These are phyloP conservation scores for Neurospora sp. DNA, from an alignment of 495 filamentous ascomycete species.

Conservation along the genomic window DNA sequence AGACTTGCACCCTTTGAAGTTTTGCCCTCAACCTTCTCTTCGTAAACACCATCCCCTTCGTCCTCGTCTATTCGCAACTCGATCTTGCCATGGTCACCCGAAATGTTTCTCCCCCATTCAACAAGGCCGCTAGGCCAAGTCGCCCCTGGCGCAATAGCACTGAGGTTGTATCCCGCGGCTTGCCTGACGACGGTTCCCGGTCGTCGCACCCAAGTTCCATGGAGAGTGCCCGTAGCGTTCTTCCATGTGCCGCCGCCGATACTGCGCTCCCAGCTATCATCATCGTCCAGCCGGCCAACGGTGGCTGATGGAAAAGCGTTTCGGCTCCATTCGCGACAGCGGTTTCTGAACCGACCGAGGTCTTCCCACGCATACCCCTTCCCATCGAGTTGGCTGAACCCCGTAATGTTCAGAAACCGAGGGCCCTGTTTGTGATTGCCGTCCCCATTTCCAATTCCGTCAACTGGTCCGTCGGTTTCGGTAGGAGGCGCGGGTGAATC, in stretches of 20 bases:
- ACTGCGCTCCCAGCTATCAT: conserved; percentile 9
- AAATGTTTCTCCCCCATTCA: conserved; percentile 59
- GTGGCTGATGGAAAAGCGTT: conserved; percentile 24
- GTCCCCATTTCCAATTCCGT: conserved; percentile 8
- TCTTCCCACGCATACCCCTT: conserved; percentile 55
- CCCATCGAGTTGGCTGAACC: conserved; percentile 60
- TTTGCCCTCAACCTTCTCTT: conserved; percentile 10
- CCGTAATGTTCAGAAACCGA: conserved; percentile 68
- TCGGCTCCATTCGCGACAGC: conserved; percentile 34
- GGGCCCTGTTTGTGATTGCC: conserved; percentile 10
- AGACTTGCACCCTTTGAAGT: conserved; percentile 8
- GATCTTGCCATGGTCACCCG: conserved; percentile 47
- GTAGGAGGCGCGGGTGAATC: not conserved
- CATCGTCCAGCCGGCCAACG: conserved; percentile 14
- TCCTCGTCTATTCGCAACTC: conserved; percentile 42
- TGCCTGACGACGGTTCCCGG: conserved; percentile 26
- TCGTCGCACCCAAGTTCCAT: conserved; percentile 64
- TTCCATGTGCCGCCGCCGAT: conserved; percentile 48
- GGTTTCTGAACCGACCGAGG: conserved; percentile 38
- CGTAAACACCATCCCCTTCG: conserved; percentile 35
- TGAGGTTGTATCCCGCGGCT: conserved; percentile 38
- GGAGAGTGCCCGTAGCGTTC: conserved; percentile 70
- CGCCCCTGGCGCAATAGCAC: conserved; percentile 31
- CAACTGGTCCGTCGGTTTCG: not conserved
- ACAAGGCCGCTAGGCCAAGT: conserved; percentile 29